These are phyloP conservation scores for Suillus luteus DNA, from an alignment of 768 basidiomycete genomes.

Conservation along the genomic window DNA sequence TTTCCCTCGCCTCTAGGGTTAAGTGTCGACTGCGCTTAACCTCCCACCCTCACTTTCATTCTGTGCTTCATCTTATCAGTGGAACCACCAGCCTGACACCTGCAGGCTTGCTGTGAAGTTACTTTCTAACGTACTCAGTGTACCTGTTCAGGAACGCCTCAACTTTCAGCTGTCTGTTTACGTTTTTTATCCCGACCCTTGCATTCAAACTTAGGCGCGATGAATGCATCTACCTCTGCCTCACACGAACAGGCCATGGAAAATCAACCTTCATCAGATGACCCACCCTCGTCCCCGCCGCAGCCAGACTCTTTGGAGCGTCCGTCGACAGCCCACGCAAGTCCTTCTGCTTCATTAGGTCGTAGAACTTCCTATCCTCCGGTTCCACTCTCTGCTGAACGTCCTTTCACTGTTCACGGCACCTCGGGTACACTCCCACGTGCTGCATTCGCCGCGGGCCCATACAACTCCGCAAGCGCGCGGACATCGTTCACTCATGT, in stretches of 20 bases:
- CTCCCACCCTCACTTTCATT: slow-evolving; percentile 3
- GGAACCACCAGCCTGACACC: not conserved
- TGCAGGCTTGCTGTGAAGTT: slow-evolving; percentile 8
- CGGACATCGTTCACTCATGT: slow-evolving; percentile 58
- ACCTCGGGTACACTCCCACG: slow-evolving; percentile 10
- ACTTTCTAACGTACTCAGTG: not conserved
- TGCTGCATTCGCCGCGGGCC: slow-evolving; percentile 14
- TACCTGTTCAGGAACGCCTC: not conserved
- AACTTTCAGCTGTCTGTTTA: not conserved
- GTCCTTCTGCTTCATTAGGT: slow-evolving; percentile 17
- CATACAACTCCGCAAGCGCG: slow-evolving; percentile 43
- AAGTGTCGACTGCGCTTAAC: not conserved
- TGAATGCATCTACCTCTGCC: not conserved
- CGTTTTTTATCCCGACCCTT: slow-evolving; percentile 1
- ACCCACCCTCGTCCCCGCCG: slow-evolving; percentile 22
- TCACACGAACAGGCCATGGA: slow-evolving; percentile 4
- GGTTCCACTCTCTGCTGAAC: slow-evolving; percentile 17
- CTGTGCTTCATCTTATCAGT: not conserved
- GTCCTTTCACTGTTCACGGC: slow-evolving; percentile 22
- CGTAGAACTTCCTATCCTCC: slow-evolving; percentile 13
- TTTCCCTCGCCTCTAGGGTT: not conserved
- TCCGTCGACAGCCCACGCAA: slow-evolving; percentile 33
- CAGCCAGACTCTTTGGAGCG: slow-evolving; percentile 29
- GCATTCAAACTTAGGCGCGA: not conserved
- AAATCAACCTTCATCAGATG: slow-evolving; percentile 12